These are phyloP conservation scores for Plasmodium inui DNA, from an alignment of 169 alveolate species.

Conservation along the genomic window DNA sequence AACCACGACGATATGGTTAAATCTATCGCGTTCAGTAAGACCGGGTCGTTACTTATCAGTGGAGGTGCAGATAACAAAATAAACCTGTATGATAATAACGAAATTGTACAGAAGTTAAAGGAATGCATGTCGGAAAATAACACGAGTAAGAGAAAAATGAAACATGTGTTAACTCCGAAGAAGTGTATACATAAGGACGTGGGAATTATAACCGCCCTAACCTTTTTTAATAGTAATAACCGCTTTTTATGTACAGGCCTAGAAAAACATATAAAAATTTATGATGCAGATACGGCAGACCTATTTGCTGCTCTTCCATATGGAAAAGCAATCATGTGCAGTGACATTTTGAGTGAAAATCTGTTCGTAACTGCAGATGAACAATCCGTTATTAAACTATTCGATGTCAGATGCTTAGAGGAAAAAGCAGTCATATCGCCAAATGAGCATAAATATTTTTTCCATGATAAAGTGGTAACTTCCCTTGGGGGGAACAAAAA, in stretches of 20 bases:
- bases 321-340: constrained; percentile 48
- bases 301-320: constrained; percentile 27
- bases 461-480: constrained; percentile 69
- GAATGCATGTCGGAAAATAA: background rate
- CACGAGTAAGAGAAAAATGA: constrained; percentile 41
- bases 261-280: constrained; percentile 49
- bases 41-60: constrained; percentile 15
- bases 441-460: constrained; percentile 58
- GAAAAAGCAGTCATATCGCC: constrained; percentile 29
- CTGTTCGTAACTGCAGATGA: constrained; percentile 64
- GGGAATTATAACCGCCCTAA: constrained; percentile 24
- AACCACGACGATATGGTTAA: constrained; percentile 59
- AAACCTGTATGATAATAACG: constrained; percentile 58
- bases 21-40: constrained; percentile 30
- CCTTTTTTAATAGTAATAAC: constrained; percentile 30
- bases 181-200: constrained; percentile 64
- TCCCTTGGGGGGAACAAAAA: constrained; percentile 39
- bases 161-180: constrained; percentile 36
- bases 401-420: constrained; percentile 54
- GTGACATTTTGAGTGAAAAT: constrained; percentile 26
- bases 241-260: constrained; percentile 57
- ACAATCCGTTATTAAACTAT: constrained; percentile 56
- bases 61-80: constrained; percentile 74
- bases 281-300: constrained; percentile 20
- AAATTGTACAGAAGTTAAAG: constrained; percentile 32